Evolutionary conservation across 805 yeast genomes (phyloP).

Genomic region (Kuraishia borneana): DNA sequence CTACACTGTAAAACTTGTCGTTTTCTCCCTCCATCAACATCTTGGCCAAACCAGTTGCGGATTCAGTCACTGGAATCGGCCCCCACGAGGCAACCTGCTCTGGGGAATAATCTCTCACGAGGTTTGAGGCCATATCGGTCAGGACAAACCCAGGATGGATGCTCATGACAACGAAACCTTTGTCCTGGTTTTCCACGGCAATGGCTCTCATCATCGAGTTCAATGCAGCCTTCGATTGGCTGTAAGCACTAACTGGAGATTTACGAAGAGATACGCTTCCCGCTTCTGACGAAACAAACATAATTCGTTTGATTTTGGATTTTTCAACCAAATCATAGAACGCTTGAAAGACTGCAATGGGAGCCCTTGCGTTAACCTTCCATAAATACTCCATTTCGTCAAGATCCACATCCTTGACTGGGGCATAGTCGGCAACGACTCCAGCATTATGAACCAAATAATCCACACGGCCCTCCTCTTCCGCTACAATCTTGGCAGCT

Average conservation of each 20-base stretch:
- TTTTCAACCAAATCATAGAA: slow-evolving; percentile 12
- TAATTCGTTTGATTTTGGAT: slow-evolving; percentile 12
- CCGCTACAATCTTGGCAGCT: neutral
- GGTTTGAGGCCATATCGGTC: slow-evolving; percentile 28
- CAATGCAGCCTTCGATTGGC: slow-evolving; percentile 25
- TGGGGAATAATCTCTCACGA: too few species aligned
- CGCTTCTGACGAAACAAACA: slow-evolving; percentile 15
- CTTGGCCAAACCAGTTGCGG: too few species aligned
- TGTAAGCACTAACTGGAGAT: slow-evolving; percentile 18
- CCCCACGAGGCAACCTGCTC: too few species aligned
- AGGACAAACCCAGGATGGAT: slow-evolving; percentile 28
- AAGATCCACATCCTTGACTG: neutral
- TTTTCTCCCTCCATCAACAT: too few species aligned
- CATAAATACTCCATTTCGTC: slow-evolving; percentile 7
- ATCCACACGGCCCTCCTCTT: neutral
- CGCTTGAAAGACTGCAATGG: slow-evolving; percentile 9
- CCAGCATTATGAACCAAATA: slow-evolving; percentile 1
- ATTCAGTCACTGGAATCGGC: too few species aligned
- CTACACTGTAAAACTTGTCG: too few species aligned
- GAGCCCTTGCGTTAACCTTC: slow-evolving; percentile 13
- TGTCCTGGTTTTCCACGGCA: slow-evolving; percentile 13
- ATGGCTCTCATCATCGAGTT: slow-evolving; percentile 18
- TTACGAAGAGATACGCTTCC: slow-evolving; percentile 13
- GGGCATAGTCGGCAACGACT: neutral
- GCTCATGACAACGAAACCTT: slow-evolving; percentile 17